Evolutionary conservation across 164 flowering plant species (phyloP).

Genomic region (Pachysandra terminalis): DNA sequence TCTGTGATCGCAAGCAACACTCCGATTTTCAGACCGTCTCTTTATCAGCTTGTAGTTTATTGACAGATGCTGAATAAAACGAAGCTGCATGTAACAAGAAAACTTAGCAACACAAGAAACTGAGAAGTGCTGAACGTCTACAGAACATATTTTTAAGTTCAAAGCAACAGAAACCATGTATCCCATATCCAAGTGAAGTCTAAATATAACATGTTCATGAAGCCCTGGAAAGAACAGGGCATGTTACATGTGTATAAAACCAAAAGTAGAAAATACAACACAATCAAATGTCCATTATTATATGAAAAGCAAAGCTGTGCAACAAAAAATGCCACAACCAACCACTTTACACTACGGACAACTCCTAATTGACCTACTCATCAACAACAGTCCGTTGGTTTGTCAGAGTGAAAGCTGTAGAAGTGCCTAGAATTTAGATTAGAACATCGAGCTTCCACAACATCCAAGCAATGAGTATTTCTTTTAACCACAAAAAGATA

Average conservation of each 20-base stretch:
- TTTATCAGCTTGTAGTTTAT: slow-evolving; percentile 17
- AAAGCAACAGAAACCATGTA: background rate
- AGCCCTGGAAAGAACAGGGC: background rate
- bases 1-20: slow-evolving; percentile 11
- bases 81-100: slow-evolving; percentile 34
- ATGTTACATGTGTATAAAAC: background rate
- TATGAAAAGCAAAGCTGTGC: too few species aligned
- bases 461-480: too few species aligned
- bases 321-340: too few species aligned
- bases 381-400: too few species aligned
- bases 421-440: too few species aligned
- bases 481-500: too few species aligned
- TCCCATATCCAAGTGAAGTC: background rate
- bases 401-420: too few species aligned
- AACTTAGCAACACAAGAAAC: background rate
- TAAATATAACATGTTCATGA: background rate
- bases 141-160: too few species aligned
- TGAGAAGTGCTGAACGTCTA: background rate
- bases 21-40: slow-evolving; percentile 22
- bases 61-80: slow-evolving; percentile 47
- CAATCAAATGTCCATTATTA: too few species aligned
- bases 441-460: too few species aligned
- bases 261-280: background rate
- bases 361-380: too few species aligned
- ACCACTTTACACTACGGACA: too few species aligned